Evolutionary conservation across 257 asterid species (phyloP).

Genomic region (Cordia subcordata): DNA sequence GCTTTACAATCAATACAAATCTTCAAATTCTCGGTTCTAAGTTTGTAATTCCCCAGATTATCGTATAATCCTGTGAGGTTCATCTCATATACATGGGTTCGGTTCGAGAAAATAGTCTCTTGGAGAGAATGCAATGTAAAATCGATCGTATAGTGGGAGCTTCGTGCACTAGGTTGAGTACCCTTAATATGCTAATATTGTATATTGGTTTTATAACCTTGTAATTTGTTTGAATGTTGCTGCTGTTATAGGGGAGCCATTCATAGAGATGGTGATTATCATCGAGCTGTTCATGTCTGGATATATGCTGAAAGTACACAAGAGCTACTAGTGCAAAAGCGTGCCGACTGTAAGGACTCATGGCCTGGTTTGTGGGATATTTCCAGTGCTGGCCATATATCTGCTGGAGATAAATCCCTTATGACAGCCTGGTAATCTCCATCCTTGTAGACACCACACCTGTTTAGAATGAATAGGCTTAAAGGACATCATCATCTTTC

Average conservation of each 20-base stretch:
- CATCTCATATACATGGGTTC: no score
- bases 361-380: conserved; percentile 96
- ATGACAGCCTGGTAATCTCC: conserved; percentile 63
- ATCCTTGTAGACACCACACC: no score
- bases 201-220: neutral
- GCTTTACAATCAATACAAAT: no score
- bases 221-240: neutral
- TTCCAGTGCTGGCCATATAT: conserved; percentile 96
- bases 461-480: neutral
- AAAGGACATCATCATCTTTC: neutral
- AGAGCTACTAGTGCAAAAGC: conserved; percentile 69
- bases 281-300: conserved; percentile 94
- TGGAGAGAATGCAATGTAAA: no score
- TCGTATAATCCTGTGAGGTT: no score
- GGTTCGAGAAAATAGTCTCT: no score
- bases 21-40: no score
- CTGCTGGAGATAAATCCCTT: conserved; percentile 96
- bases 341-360: conserved; percentile 90
- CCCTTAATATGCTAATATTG: no score
- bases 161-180: no score
- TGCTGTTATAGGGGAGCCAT: conserved; percentile 47
- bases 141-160: no score
- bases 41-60: no score
- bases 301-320: conserved; percentile 85
- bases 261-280: conserved; percentile 92